Base-by-base conservation (phyloP, 495 filamentous ascomycete species). In the Gamarada debralockiae region DNA sequence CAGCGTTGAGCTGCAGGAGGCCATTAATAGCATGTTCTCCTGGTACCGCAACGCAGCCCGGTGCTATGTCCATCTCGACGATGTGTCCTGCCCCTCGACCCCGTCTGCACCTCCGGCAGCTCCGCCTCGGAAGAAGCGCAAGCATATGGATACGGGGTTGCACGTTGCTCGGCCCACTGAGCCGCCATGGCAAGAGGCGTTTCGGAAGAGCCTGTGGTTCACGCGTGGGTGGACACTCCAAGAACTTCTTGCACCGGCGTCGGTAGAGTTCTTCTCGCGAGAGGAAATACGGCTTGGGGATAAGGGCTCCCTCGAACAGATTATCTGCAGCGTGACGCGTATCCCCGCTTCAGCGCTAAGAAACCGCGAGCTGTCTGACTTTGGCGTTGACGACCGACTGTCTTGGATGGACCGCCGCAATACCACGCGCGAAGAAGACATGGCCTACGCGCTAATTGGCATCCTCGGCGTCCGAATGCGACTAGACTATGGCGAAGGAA, bases 191-290 rank as follows among this genome's bases (percentile, higher is more conserved):
- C 22, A 45, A 34, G n/a, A 38, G 3, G 50, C 39, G 14, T 36
- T 53, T 3, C 17, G 5, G 55, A 22, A 21, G 14, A 15, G 40
- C 41, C 14, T 50, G 60, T 50, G 7, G 31, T n/a, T n/a, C n/a
- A n/a, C n/a, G n/a, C n/a, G n/a, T n/a, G n/a, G n/a, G n/a, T n/a
- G n/a, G n/a, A n/a, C n/a, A n/a, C n/a, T n/a, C n/a, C n/a, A n/a
- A n/a, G n/a, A n/a, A n/a, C n/a, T n/a, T n/a, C n/a, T n/a, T n/a
- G n/a, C n/a, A n/a, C n/a, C n/a, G n/a, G n/a, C n/a, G n/a, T n/a
- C n/a, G n/a, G n/a, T n/a, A n/a, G 31, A 34, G 14, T 34, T 34
- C 31, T 34, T 34, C 31, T 34, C 7, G 7, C 38, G 18, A 15
- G 38, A 41, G 18, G 7, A 7, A 7, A 21, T 9, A 8, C 38